Evolutionary conservation across 192 early-diverging fungal genomes (phyloP), one percentile per base, ranked within the genome.

Genomic region (Coemansia reversa): DNA sequence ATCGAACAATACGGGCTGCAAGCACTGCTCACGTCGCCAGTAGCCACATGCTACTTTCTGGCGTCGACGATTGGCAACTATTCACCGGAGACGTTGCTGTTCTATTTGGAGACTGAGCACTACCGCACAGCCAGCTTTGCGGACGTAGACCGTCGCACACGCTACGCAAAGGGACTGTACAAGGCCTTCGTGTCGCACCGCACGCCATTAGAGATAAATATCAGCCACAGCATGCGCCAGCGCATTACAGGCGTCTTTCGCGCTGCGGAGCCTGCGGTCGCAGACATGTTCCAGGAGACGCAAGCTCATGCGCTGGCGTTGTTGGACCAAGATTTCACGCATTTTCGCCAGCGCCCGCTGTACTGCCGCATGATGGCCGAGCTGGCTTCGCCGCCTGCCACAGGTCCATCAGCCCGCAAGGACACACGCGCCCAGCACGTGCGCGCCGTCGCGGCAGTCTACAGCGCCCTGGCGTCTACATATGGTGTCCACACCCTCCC

Each of bases 1-100:
- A 72, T 81, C 30, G 79, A 81, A 45, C 69, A 72, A 63, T 81
- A 81, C 53, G 79, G 79, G 27, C 66, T 81, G 55, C 66, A 67
- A 62, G 49, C 79, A 29, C 54, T 81, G 66, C 60, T 81, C 5
- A 62, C 63, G 5, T 75, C 79, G 51, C 79, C 79, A 9, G 74
- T 76, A 12, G 79, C 62, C n/a, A 64, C 62, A 16, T 81, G 73
- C 60, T 76, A 81, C 58, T 66, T 81, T 24, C 62, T 81, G 63
- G 73, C 79, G n/a, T 75, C 74, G 18, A 42, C 67, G 0, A 72
- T 81, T 8, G 35, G 58, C 12, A 61, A 49, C 50, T 81, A 59
- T 56, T 62, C 67, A 59, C 69, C 79, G 11, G 79, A 81, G 52
- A 66, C 54, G 14, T 49, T 81, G 54, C 56, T 81, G 52, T 81